These are phyloP conservation scores for Rheum nobile DNA, from an alignment of 148 eudicot species.

Conservation along the genomic window DNA sequence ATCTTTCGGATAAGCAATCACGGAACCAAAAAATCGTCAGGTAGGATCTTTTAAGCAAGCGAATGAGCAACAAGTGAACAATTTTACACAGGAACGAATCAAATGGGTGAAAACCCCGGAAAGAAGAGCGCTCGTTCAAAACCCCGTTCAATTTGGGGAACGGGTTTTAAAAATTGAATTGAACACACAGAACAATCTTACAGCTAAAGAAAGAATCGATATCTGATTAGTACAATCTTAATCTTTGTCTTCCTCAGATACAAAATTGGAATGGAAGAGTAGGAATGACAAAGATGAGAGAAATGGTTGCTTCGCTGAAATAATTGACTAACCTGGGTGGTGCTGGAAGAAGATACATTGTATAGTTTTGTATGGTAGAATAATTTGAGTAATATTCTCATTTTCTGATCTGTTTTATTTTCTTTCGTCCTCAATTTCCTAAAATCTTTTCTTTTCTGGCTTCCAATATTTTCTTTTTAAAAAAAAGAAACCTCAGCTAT, in stretches of 20 bases:
- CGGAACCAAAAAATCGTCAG: not conserved
- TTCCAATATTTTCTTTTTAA: not conserved
- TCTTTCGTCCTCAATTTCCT: not conserved
- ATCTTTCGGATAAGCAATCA: not conserved
- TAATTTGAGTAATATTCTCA: conserved; percentile 2
- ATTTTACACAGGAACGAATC: not conserved
- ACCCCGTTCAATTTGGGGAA: not conserved
- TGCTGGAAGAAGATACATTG: conserved; percentile 6
- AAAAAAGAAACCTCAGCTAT: not conserved
- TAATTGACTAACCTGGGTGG: conserved; percentile 6
- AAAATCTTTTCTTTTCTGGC: not conserved
- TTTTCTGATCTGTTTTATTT: conserved; percentile 1
- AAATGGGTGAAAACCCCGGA: not conserved
- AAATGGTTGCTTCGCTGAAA: conserved; percentile 4
- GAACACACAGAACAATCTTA: not conserved
- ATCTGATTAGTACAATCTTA: not conserved
- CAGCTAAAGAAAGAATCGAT: conserved; percentile 12
- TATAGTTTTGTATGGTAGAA: not conserved
- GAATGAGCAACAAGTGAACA: not conserved
- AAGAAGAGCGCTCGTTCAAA: not conserved
- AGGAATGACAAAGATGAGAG: conserved; percentile 3
- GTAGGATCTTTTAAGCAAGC: not conserved
- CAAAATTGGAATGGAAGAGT: conserved; percentile 1
- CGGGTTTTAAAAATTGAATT: not conserved
- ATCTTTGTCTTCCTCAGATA: not conserved